Conservation (phyloP, 805 yeast genomes). For the Metschnikowia chrysomelidarum region DNA sequence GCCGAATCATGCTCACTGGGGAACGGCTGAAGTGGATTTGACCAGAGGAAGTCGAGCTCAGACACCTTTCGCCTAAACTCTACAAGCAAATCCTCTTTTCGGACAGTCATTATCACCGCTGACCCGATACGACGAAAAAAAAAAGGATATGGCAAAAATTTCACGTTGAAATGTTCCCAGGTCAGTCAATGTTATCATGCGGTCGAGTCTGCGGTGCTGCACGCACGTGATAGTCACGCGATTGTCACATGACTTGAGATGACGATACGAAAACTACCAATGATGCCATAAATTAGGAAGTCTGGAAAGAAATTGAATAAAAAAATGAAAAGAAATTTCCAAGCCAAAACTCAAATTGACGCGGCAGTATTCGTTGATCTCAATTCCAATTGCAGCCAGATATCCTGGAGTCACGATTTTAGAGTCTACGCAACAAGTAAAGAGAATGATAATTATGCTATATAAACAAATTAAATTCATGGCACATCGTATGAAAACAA, state of each 20-base stretch:
- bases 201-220: neutral
- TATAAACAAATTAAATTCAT: slow-evolving; percentile 15
- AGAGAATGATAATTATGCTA: slow-evolving; percentile 13
- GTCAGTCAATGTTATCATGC: too few relatives aligned
- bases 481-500: slow-evolving; percentile 19
- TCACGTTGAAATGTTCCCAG: too few relatives aligned
- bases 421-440: neutral
- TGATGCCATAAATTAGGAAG: neutral
- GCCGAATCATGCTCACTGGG: slow-evolving; percentile 2
- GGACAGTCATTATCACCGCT: neutral
- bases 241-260: slow-evolving; percentile 11
- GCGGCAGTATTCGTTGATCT: too few relatives aligned
- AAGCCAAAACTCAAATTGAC: neutral
- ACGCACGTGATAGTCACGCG: slow-evolving; percentile 15
- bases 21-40: slow-evolving; percentile 16
- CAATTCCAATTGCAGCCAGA: too few relatives aligned
- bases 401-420: too few relatives aligned
- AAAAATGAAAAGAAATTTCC: neutral
- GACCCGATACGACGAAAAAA: too few relatives aligned
- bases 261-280: neutral
- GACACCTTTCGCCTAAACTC: slow-evolving; percentile 13
- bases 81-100: slow-evolving; percentile 3
- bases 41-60: slow-evolving; percentile 18
- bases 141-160: too few relatives aligned
- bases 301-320: too few relatives aligned